Evolutionary conservation across 148 eudicot genomes (phyloP).

Genomic region (Camellia lanceoleosa): DNA sequence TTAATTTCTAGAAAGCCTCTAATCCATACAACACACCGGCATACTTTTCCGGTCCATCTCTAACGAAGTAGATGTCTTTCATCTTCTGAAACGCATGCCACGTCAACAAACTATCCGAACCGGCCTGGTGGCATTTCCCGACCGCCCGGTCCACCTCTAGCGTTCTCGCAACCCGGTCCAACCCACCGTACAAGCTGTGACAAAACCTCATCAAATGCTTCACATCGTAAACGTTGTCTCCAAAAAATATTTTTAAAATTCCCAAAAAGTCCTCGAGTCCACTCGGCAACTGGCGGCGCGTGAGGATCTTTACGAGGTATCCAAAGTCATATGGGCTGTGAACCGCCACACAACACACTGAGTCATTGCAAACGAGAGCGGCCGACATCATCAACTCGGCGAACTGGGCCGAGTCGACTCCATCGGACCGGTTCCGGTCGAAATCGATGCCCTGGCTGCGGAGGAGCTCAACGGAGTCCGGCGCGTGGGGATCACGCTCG

Average conservation of each 20-base stretch:
- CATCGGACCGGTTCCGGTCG: slow-evolving; percentile 33
- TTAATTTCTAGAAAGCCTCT: slow-evolving; percentile 28
- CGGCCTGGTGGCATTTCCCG: slow-evolving; percentile 75
- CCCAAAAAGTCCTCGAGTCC: slow-evolving; percentile 37
- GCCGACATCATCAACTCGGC: slow-evolving; percentile 63
- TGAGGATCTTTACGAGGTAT: slow-evolving; percentile 60
- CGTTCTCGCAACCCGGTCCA: slow-evolving; percentile 58
- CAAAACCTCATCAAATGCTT: slow-evolving; percentile 64
- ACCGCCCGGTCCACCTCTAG: slow-evolving; percentile 50
- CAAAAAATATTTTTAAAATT: slow-evolving; percentile 36
- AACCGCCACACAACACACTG: slow-evolving; percentile 65
- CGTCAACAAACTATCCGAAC: slow-evolving; percentile 71
- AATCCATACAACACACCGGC: slow-evolving; percentile 63
- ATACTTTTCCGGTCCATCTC: slow-evolving; percentile 35
- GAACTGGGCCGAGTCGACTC: slow-evolving; percentile 43
- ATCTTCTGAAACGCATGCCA: slow-evolving; percentile 66
- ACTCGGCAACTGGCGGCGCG: slow-evolving; percentile 47
- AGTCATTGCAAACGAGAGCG: slow-evolving; percentile 53
- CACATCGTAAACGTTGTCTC: slow-evolving; percentile 52
- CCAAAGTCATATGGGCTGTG: slow-evolving; percentile 80
- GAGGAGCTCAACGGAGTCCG: slow-evolving; percentile 51
- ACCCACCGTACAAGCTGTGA: slow-evolving; percentile 52
- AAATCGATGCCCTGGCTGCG: slow-evolving; percentile 55
- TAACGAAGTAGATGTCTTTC: slow-evolving; percentile 41
- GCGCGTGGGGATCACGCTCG: slow-evolving; percentile 48